Conservation (phyloP, 257 asterid genomes). For the Ballota nigra region DNA sequence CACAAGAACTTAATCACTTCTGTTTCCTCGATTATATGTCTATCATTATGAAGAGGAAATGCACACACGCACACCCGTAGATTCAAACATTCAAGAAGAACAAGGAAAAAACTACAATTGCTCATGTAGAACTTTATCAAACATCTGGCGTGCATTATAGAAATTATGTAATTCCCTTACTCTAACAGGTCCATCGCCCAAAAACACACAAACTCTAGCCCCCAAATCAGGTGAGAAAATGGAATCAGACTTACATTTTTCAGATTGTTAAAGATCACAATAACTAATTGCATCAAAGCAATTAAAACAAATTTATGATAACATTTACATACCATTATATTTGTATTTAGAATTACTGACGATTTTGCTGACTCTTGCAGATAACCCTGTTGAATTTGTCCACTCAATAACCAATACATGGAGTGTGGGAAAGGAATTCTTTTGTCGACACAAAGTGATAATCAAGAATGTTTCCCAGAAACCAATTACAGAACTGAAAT, state of each 20-base stretch:
- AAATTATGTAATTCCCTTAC: background rate
- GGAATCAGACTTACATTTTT: background rate
- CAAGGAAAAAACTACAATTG: background rate
- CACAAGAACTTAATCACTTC: background rate
- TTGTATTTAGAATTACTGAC: background rate
- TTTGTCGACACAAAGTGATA: slow-evolving; percentile 65
- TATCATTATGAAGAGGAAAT: too few species aligned
- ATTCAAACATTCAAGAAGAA: background rate
- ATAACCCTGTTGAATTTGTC: slow-evolving; percentile 45
- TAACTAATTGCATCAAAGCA: background rate
- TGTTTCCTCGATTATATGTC: background rate
- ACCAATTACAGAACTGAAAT: slow-evolving; percentile 47
- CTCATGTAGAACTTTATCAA: background rate
- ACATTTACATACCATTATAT: background rate
- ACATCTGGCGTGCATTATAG: background rate
- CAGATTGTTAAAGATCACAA: background rate
- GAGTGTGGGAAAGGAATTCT: slow-evolving; percentile 44
- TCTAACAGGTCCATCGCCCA: background rate
- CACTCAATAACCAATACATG: slow-evolving; percentile 73
- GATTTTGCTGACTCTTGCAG: slow-evolving; percentile 28
- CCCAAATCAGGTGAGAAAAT: background rate
- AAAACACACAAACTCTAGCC: background rate
- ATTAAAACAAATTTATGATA: background rate
- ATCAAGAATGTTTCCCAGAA: slow-evolving; percentile 59
- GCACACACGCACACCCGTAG: background rate